Percentiles rank a stretch among this genome's conserved stretches.
Evolutionary conservation across 768 basidiomycete genomes (phyloP).

Genomic region (Coprinopsis strossmayeri): DNA sequence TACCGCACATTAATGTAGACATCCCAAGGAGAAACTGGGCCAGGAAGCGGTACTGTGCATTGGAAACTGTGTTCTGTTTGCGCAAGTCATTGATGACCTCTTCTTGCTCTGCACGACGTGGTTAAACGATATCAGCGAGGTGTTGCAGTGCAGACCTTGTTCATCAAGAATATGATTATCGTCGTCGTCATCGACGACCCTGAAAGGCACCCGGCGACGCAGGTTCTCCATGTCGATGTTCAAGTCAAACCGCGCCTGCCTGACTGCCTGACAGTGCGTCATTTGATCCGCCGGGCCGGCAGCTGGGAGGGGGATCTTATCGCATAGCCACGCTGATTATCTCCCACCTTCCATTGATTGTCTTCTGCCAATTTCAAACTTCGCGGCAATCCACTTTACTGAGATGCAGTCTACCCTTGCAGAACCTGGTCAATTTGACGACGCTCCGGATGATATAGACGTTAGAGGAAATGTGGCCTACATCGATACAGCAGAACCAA

Average conservation of each 20-base stretch:
- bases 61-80: slow-evolving; percentile 34
- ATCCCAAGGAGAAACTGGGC: slow-evolving; percentile 36
- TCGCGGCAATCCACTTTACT: background rate
- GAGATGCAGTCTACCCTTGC: slow-evolving; percentile 17
- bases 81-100: slow-evolving; percentile 46
- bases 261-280: background rate
- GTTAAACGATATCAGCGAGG: background rate
- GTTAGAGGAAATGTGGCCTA: slow-evolving; percentile 19
- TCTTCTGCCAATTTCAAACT: background rate
- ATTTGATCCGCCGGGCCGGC: background rate
- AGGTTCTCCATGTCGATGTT: slow-evolving; percentile 25
- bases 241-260: background rate
- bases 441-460: slow-evolving; percentile 34
- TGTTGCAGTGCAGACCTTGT: slow-evolving; percentile 31
- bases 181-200: slow-evolving; percentile 23
- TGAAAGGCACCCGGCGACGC: slow-evolving; percentile 42
- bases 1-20: slow-evolving; percentile 40
- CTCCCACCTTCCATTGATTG: background rate
- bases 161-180: slow-evolving; percentile 41
- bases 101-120: slow-evolving; percentile 46
- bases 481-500: slow-evolving; percentile 36
- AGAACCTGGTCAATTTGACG: slow-evolving; percentile 56
- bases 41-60: slow-evolving; percentile 31
- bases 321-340: background rate
- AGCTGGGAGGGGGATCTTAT: no score